Evolutionary conservation across 2,329 filamentous ascomycete genomes (phyloP), one percentile per base, ranked within the genome.

Genomic region (Claviceps humidiphila): DNA sequence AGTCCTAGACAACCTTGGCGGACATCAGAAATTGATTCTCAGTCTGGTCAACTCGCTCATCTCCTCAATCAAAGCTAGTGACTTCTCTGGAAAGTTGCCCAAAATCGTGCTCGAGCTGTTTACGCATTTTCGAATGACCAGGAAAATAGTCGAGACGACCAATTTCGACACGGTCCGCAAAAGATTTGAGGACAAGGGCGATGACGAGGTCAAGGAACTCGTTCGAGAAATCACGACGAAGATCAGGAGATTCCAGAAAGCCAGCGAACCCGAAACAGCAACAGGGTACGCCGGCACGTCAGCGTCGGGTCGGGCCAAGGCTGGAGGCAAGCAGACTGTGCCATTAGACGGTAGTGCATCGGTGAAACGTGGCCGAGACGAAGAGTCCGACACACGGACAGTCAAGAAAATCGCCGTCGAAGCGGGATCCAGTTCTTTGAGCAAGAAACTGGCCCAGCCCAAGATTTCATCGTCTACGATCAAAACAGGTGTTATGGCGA

Each of bases 131-230:
- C 80, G 76, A 39, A 83, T 82, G 53, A 74, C 82, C 43, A 79
- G 74, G 48, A 78, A 75, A 57, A 80, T 81, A 39, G 68, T 81
- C 43, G 77, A 82, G 57, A 81, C 77, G 55, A 77, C 81, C 42
- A 85, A 85, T 60, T 77, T 89, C 52, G 76, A 80, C 53, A 80
- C 77, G 51, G 76, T 86, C 16, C 74, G 81, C 42, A 79, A 79
- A 55, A 75, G 78, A 8, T 79, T 85, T 60, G 75, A 74, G 54
- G 82, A 79, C 60, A 65, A 80, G 59, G 83, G 80, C 26, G 82
- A 86, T 59, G 74, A 77, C 0, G 78, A 83, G 50, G 77, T 80
- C 47, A 83, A 83, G 59, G 74, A 74, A 4, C 68, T 83, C 47
- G 78, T 84, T 4, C 73, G 75, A 39, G 74, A 75, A 54, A 82